A percentile compares a stretch with the other conserved stretches of the same genome.
These are phyloP conservation scores for Entamoeba moshkovskii DNA, from an alignment of 208 protist species.

Conservation along the genomic window DNA sequence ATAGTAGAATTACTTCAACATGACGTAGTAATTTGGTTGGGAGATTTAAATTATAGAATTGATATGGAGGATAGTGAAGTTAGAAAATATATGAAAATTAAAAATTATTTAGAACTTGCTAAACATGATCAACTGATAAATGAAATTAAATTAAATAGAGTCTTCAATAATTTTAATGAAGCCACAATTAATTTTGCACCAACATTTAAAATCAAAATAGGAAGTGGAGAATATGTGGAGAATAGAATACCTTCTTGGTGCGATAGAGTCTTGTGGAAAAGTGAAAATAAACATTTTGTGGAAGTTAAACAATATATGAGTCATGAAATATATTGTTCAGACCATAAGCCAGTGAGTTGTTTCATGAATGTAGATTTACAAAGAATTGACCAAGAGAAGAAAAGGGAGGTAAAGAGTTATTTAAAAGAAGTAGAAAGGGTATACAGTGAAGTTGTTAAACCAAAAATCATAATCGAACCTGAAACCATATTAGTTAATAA, in stretches of 20 bases:
- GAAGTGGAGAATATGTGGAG: background rate
- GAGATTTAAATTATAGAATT: slow-evolving; percentile 79
- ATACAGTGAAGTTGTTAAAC: background rate
- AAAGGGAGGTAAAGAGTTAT: background rate
- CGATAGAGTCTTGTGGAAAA: slow-evolving; percentile 35
- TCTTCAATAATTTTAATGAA: slow-evolving; percentile 52
- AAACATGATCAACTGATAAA: slow-evolving; percentile 29
- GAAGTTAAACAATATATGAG: background rate
- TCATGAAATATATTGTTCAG: background rate
- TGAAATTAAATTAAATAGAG: slow-evolving; percentile 39
- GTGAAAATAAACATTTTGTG: background rate
- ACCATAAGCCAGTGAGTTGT: slow-evolving; percentile 33
- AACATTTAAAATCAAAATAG: slow-evolving; percentile 48
- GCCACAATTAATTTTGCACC: slow-evolving; percentile 59
- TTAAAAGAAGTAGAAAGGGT: background rate
- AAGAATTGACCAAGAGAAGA: background rate
- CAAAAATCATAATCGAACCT: background rate
- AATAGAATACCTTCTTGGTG: slow-evolving; percentile 14
- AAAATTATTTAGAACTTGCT: background rate
- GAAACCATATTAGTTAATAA: background rate
- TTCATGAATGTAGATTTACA: background rate
- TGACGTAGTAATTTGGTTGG: slow-evolving; percentile 68
- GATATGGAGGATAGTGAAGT: slow-evolving; percentile 33
- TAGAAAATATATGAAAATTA: background rate
- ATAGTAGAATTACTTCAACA: slow-evolving; percentile 27